A percentile compares a stretch with the other conserved stretches of the same genome.
phyloP scores from a whole-genome alignment of 2,329 filamentous ascomycete species.

The Hypoxylon rubiginosum region DNA sequence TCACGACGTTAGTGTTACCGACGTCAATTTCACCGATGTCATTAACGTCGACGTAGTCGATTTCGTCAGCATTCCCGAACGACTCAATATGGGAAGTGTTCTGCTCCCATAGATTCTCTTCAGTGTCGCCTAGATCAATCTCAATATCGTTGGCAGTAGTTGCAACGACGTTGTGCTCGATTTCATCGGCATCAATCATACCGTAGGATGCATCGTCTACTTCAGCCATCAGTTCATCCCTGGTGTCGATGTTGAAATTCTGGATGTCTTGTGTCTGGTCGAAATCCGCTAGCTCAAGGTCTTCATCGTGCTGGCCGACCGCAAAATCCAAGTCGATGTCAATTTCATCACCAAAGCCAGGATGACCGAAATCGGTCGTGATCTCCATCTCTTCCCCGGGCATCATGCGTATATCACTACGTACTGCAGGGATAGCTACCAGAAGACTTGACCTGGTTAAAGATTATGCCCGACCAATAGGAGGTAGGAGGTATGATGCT shows the following conservation, averaged over 20 bases:
- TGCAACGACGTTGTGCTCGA: constrained; percentile 44
- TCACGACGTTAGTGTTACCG: constrained; percentile 34
- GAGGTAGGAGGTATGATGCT: no score
- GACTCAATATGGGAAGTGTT: constrained; percentile 22
- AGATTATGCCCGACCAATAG: no score
- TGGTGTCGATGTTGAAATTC: constrained; percentile 51
- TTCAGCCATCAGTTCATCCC: constrained; percentile 54
- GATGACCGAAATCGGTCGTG: constrained; percentile 49
- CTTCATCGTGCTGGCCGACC: constrained; percentile 50
- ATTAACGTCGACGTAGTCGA: constrained; percentile 44
- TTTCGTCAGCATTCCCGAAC: constrained; percentile 42
- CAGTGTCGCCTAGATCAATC: constrained; percentile 49
- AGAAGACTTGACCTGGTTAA: background rate
- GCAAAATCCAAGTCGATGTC: constrained; percentile 54
- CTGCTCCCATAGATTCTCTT: constrained; percentile 48
- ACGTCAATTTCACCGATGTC: constrained; percentile 36
- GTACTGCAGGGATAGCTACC: background rate
- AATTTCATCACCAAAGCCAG: constrained; percentile 51
- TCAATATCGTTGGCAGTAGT: constrained; percentile 49
- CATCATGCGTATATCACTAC: constrained; percentile 41
- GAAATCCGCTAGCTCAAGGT: constrained; percentile 52
- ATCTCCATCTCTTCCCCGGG: constrained; percentile 54
- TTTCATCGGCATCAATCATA: constrained; percentile 52
- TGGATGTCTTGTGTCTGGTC: constrained; percentile 48
- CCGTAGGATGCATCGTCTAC: constrained; percentile 52